These are phyloP conservation scores for Tritrichomonas musculus DNA, from an alignment of 208 protist genomes.

Conservation along the genomic window DNA sequence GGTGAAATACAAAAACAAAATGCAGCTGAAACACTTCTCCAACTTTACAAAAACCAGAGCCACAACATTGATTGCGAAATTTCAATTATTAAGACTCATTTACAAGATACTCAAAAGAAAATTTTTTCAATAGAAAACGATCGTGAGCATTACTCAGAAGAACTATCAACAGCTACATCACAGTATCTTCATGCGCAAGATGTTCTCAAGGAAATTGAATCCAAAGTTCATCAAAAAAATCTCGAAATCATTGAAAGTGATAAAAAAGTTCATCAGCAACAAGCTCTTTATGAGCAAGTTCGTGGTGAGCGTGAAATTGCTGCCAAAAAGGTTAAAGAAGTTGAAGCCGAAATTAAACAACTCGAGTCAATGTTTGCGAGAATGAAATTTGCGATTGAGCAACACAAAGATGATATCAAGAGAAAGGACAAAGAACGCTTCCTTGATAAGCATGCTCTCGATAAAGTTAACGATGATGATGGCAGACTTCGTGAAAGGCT, in stretches of 20 bases:
- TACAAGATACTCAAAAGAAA: conserved; percentile 29
- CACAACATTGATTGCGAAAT: conserved; percentile 23
- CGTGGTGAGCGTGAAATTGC: background rate
- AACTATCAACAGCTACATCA: background rate
- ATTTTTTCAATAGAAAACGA: conserved; percentile 8
- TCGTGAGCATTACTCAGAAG: background rate
- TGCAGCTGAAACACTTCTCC: background rate
- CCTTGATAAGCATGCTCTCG: background rate
- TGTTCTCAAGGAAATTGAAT: background rate
- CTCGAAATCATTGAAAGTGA: background rate
- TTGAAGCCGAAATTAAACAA: background rate
- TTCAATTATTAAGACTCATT: background rate
- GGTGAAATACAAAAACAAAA: background rate
- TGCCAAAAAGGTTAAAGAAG: conserved; percentile 23
- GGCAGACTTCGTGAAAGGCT: background rate
- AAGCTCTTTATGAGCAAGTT: background rate
- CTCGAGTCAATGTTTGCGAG: background rate
- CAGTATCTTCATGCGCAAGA: conserved; percentile 9
- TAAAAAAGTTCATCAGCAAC: background rate
- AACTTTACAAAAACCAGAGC: background rate
- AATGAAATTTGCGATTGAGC: conserved; percentile 16
- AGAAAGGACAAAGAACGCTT: background rate
- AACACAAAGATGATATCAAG: conserved; percentile 22
- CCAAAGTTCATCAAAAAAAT: background rate
- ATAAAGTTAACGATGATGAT: background rate